Evolutionary conservation across 768 basidiomycete genomes (phyloP).

Genomic region (Boletus eberwhitei): DNA sequence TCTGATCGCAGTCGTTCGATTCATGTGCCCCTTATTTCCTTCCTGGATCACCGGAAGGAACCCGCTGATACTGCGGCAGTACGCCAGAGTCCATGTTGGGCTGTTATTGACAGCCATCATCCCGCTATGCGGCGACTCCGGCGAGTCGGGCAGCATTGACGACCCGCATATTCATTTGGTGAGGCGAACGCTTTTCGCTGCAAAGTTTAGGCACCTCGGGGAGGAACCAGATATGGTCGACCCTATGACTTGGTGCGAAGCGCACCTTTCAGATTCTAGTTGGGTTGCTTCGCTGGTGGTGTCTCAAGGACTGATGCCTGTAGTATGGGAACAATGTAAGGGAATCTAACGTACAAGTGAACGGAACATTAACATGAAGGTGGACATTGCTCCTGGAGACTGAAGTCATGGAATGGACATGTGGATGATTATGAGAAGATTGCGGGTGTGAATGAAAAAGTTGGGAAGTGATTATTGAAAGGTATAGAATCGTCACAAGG

Average conservation of each 20-base stretch:
- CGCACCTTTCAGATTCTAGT: too few species aligned
- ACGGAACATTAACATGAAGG: background rate
- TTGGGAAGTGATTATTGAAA: background rate
- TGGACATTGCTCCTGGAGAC: background rate
- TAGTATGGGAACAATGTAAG: background rate
- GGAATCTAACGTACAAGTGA: background rate
- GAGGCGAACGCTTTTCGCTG: too few species aligned
- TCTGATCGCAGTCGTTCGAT: background rate
- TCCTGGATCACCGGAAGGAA: background rate
- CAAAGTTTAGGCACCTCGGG: background rate
- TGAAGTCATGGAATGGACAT: background rate
- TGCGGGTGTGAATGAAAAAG: constrained; percentile 3
- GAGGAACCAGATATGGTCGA: background rate
- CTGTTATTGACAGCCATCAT: background rate
- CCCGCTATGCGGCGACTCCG: too few species aligned
- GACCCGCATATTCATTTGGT: background rate
- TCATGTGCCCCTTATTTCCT: background rate
- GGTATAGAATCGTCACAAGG: background rate
- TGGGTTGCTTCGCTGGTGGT: background rate
- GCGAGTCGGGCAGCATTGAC: background rate
- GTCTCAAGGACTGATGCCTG: background rate
- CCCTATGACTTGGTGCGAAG: background rate
- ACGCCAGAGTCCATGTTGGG: background rate
- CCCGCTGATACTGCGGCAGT: background rate
- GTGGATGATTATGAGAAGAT: background rate